Base-by-base conservation (phyloP, 345 rosid genomes). In the Aquilaria malaccensis region DNA sequence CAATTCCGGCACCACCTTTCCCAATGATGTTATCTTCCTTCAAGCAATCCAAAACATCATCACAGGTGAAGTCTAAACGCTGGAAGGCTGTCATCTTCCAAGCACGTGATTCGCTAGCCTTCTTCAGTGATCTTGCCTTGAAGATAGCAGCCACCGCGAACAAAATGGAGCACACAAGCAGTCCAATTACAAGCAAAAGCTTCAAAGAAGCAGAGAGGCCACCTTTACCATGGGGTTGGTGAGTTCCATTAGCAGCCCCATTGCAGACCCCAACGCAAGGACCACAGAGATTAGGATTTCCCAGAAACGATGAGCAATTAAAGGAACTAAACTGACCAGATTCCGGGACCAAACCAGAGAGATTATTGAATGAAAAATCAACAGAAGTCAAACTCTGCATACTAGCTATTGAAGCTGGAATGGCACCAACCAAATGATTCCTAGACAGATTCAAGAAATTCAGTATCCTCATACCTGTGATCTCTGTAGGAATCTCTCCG, bases 71-170 rank as follows among this genome's bases (percentile, higher is more conserved):
- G 41, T 81, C 96, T 1, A 85, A 77, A 64, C 89, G 89, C 47
- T 93, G 96, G 65, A 93, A 93, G 13, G 90, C 79, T 5, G 91
- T 89, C 45, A 93, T 72, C 79, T 83, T 89, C 98, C 98, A 93
- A 11, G 86, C 61, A 66, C 76, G 70, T 4, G 92, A 74, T 15
- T 65, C 70, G 50, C 56, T 76, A 63, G 70, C 66, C 55, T 61
- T 74, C 58, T 79, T 78, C 43, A 37, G 43, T 37, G 43, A 37
- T 52, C 66, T 67, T 12, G 87, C 84, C 68, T 85, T 89, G 56
- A 84, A 71, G 58, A 93, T 77, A 7, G 94, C 96, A 30, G 86
- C 76, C 37, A 70, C 62, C 3, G 80, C 81, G 58, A 93, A 93
- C 33, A 81, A 73, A 56, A 93, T 67, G 33, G 87, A 93, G 67